phyloP scores from a whole-genome alignment of 2,329 filamentous ascomycete genomes.

The Trichoderma endophyticum region DNA sequence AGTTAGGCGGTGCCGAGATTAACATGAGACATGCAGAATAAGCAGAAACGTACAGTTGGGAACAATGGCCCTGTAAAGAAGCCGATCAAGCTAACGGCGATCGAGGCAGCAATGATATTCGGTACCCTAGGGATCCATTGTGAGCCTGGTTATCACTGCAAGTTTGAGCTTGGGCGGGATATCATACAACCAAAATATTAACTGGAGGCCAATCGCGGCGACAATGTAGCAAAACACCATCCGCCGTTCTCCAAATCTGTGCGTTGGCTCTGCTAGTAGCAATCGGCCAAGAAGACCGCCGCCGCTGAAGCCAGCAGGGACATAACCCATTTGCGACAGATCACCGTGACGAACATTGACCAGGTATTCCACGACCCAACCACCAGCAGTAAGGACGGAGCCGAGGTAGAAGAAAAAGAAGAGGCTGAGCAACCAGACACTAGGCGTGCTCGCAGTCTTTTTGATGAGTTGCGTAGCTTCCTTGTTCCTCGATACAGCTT shows the following conservation, averaged over 20 bases:
- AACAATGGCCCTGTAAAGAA: conserved; percentile 60
- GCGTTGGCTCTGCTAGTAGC: conserved; percentile 56
- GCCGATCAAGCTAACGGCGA: conserved; percentile 52
- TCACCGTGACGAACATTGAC: conserved; percentile 57
- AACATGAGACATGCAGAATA: fast-evolving
- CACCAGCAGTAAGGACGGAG: conserved; percentile 50
- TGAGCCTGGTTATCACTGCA: not conserved
- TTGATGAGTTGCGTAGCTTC: conserved; percentile 44
- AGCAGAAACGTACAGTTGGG: conserved; percentile 43
- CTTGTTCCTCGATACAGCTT: conserved; percentile 23
- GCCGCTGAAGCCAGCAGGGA: conserved; percentile 58
- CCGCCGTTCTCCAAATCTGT: conserved; percentile 54
- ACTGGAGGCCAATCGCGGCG: conserved; percentile 51
- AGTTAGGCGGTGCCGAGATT: conserved; percentile 5
- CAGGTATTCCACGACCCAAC: conserved; percentile 65
- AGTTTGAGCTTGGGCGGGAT: not conserved
- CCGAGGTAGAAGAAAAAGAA: conserved; percentile 66
- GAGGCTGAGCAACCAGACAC: conserved; percentile 56
- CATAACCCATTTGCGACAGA: conserved; percentile 57
- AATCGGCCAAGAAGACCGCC: conserved; percentile 56
- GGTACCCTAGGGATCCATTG: conserved; percentile 32
- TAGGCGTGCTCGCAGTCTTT: conserved; percentile 41
- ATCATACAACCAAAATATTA: conserved; percentile 58
- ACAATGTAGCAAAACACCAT: conserved; percentile 56
- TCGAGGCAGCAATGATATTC: conserved; percentile 47